Conservation (phyloP, 768 basidiomycete genomes). For the Termitomyces titanicus region DNA sequence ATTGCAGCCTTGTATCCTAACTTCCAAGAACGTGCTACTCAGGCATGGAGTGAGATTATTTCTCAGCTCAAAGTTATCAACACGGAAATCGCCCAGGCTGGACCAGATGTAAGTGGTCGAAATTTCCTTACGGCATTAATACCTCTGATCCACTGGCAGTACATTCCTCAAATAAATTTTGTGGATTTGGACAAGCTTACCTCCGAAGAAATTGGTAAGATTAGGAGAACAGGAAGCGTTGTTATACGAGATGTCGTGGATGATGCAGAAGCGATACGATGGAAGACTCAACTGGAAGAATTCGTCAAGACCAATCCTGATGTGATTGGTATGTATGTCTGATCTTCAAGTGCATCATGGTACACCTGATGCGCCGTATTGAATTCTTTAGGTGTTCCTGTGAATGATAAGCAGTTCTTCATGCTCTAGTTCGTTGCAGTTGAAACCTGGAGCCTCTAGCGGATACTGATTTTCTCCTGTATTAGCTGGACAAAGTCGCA, state of each 20-base stretch:
- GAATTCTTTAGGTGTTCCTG: slow-evolving; percentile 43
- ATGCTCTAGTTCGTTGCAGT: slow-evolving; percentile 54
- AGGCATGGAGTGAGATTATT: slow-evolving; percentile 58
- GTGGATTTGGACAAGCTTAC: slow-evolving; percentile 45
- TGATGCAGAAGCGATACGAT: slow-evolving; percentile 47
- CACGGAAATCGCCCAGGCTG: slow-evolving; percentile 39
- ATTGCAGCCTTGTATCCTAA: slow-evolving; percentile 50
- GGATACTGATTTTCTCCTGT: neutral
- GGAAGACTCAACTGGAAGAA: slow-evolving; percentile 54
- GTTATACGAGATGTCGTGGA: slow-evolving; percentile 62
- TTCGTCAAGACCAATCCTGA: slow-evolving; percentile 57
- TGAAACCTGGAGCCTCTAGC: neutral
- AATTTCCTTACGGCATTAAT: neutral
- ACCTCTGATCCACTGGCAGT: slow-evolving; percentile 29
- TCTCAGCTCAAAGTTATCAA: slow-evolving; percentile 44
- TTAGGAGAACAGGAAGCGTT: slow-evolving; percentile 55
- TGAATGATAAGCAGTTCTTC: slow-evolving; percentile 67
- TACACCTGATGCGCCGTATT: neutral
- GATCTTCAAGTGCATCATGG: neutral
- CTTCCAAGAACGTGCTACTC: slow-evolving; percentile 44
- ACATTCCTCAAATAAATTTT: slow-evolving; percentile 61
- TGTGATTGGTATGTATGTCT: slow-evolving; percentile 46
- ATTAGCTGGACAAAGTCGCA: slow-evolving; percentile 45
- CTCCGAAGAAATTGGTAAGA: slow-evolving; percentile 40
- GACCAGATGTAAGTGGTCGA: slow-evolving; percentile 40